Evolutionary conservation across 73 alveolate species (phyloP).

Genomic region (Stentor roeselii): DNA sequence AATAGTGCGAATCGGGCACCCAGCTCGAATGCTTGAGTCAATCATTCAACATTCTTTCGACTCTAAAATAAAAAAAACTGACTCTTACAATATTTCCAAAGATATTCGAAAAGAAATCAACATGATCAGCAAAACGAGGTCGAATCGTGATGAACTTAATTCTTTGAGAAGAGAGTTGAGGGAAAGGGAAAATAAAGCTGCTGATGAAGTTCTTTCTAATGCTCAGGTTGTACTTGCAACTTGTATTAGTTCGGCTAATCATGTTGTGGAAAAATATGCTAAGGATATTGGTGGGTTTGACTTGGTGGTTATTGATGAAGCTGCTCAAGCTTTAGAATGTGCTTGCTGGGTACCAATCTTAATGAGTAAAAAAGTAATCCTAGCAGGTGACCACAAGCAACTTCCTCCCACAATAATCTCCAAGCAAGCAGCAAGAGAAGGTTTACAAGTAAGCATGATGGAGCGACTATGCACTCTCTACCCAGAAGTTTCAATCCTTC

Average conservation of each 20-base stretch:
- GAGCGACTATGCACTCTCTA: slow-evolving; percentile 75
- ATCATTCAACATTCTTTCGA: slow-evolving; percentile 85
- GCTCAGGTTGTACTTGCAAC: not conserved
- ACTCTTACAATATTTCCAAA: slow-evolving; percentile 40
- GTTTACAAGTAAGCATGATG: slow-evolving; percentile 84
- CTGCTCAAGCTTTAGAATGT: slow-evolving; percentile 96
- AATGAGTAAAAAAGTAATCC: slow-evolving; percentile 84
- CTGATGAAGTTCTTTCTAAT: slow-evolving; percentile 42
- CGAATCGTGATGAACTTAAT: slow-evolving; percentile 47
- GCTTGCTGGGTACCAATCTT: slow-evolving; percentile 96
- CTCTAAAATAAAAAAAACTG: slow-evolving; percentile 46
- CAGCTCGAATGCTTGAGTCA: slow-evolving; percentile 90
- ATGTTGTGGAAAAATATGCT: slow-evolving; percentile 50
- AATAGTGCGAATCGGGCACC: slow-evolving; percentile 96
- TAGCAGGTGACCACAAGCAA: slow-evolving; percentile 99
- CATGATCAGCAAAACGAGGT: slow-evolving; percentile 43
- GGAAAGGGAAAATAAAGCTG: slow-evolving; percentile 38
- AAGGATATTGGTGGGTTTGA: slow-evolving; percentile 77
- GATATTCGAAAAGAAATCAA: slow-evolving; percentile 56
- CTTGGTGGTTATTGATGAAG: slow-evolving; percentile 94
- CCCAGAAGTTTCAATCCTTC: slow-evolving; percentile 56
- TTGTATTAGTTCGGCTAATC: not conserved
- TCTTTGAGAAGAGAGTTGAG: slow-evolving; percentile 32
- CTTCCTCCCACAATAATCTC: slow-evolving; percentile 96
- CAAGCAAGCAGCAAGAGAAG: slow-evolving; percentile 71